phyloP scores from a whole-genome alignment of 2,329 filamentous ascomycete genomes.

The Stromatinia cepivora region DNA sequence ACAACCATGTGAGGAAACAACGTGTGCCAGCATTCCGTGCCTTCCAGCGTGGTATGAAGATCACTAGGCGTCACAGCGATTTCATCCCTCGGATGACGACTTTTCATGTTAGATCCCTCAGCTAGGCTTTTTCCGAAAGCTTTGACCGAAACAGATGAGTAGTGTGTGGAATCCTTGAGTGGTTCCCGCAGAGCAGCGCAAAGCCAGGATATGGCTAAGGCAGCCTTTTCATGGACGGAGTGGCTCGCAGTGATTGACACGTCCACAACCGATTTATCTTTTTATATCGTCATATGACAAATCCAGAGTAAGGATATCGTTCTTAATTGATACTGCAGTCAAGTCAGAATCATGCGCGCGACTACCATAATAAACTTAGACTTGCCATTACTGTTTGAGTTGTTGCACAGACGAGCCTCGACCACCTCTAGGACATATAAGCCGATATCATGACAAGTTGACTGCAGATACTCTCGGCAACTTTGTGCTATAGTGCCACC shows the following conservation, averaged over 20 bases:
- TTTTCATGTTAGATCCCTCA: no score
- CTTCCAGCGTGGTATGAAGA: not conserved
- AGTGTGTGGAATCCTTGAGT: not conserved
- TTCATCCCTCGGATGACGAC: not conserved
- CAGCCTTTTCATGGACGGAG: not conserved
- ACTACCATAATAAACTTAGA: no score
- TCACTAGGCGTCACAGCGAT: not conserved
- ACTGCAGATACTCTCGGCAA: not conserved
- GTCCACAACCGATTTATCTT: no score
- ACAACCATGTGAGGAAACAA: slow-evolving; percentile 1
- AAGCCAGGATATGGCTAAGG: not conserved
- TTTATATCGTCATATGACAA: not conserved
- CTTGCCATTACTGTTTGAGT: no score
- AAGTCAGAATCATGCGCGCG: no score
- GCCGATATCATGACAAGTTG: not conserved
- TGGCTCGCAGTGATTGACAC: not conserved
- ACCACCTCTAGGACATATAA: not conserved
- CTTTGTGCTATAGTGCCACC: not conserved
- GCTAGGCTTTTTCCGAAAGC: not conserved
- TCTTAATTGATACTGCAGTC: no score
- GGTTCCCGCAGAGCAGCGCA: not conserved
- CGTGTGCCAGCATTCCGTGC: not conserved
- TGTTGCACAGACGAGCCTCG: no score
- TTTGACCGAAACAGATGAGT: not conserved
- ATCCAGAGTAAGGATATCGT: not conserved